phyloP scores from a whole-genome alignment of 2,329 filamentous ascomycete species.

The Trichophyton verrucosum region DNA sequence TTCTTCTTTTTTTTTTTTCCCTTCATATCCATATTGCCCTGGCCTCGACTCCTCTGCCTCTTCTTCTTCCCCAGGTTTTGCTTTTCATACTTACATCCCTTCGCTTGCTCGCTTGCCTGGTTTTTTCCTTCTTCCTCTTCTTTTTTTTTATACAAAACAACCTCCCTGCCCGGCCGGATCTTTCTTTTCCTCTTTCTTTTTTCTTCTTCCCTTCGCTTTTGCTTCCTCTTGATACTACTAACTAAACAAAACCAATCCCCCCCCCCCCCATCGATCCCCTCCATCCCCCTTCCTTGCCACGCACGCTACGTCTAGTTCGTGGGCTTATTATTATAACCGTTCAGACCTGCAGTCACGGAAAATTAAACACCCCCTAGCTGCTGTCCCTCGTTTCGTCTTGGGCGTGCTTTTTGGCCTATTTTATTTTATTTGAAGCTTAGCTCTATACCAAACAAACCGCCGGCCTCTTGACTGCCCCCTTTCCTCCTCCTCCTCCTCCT shows the following conservation, averaged over 20 bases:
- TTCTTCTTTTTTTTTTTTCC: neutral
- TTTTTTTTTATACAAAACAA: neutral
- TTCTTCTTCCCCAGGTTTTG: slow-evolving; percentile 1
- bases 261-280: neutral
- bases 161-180: neutral
- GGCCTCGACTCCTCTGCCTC: neutral
- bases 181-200: neutral
- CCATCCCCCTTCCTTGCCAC: neutral
- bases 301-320: neutral
- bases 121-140: neutral
- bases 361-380: neutral
- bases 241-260: neutral
- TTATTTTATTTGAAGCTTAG: neutral
- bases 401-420: neutral
- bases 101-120: no score
- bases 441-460: neutral
- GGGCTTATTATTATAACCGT: neutral
- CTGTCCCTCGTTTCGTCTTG: neutral
- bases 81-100: neutral
- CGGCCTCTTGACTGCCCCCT: neutral
- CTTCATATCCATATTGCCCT: neutral
- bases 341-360: neutral
- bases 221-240: neutral
- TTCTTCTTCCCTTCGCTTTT: neutral
- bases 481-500: neutral